Evolutionary conservation across 2,329 filamentous ascomycete species (phyloP).

Genomic region (Xylaria sp.): DNA sequence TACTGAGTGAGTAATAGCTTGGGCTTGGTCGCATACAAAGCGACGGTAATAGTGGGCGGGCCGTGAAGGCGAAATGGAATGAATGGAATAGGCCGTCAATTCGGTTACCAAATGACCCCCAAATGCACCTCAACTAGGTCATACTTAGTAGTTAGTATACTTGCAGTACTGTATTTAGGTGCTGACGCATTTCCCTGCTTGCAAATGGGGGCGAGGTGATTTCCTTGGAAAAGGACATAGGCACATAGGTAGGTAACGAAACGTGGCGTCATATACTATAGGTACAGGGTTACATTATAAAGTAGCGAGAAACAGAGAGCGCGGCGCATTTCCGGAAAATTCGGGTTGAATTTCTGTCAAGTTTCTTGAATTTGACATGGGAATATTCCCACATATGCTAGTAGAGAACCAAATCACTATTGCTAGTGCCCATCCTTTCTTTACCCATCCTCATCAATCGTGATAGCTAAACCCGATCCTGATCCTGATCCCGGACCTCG

Average conservation of each 20-base stretch:
- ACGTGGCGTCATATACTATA: constrained; percentile 1
- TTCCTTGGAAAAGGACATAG: too few species aligned
- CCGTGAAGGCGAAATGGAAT: constrained; percentile 20
- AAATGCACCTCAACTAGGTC: neutral
- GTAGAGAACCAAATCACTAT: constrained; percentile 30
- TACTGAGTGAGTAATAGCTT: too few species aligned
- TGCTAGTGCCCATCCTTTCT: constrained; percentile 35
- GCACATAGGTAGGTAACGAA: neutral
- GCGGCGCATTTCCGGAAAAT: neutral
- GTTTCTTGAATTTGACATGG: constrained; percentile 19
- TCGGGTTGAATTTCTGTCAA: constrained; percentile 9
- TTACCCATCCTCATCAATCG: constrained; percentile 28
- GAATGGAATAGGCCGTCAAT: neutral
- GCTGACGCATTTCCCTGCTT: neutral
- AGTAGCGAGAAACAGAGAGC: neutral
- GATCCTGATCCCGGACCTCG: constrained; percentile 23
- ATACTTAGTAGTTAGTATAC: too few species aligned
- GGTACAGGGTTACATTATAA: neutral
- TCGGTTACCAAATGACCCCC: constrained; percentile 1
- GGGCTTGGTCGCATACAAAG: neutral
- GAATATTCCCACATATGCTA: constrained; percentile 16
- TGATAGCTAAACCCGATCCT: constrained; percentile 3
- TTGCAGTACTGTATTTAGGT: neutral
- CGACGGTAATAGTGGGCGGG: neutral
- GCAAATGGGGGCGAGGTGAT: neutral